phyloP scores from a whole-genome alignment of 768 basidiomycete genomes.

The Cyclocybe aegerita region DNA sequence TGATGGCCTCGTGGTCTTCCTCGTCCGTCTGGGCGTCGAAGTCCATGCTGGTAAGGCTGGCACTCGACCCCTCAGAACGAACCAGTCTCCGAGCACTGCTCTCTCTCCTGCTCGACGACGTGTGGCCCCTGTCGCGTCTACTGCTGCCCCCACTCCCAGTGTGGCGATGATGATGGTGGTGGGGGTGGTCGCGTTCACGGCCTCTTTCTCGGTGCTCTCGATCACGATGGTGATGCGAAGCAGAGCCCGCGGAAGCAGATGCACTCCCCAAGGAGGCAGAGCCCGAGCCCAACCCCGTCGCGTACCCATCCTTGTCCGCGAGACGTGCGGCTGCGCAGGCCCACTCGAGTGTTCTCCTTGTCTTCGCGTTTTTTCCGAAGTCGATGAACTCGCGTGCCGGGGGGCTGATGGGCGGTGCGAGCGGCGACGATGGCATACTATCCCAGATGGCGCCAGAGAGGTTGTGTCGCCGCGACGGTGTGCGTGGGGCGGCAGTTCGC shows the following conservation, averaged over 20 bases:
- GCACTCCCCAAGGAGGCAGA: conserved; percentile 12
- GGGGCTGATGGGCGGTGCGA: conserved; percentile 53
- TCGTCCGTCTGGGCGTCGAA: conserved; percentile 48
- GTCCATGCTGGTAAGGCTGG: conserved; percentile 4
- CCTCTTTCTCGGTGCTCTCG: not conserved
- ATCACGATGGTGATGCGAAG: not conserved
- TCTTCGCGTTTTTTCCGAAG: conserved; percentile 44
- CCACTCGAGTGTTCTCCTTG: conserved; percentile 66
- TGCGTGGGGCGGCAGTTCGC: conserved; percentile 36
- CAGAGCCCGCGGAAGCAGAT: conserved; percentile 1
- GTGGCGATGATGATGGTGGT: no score
- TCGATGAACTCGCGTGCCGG: conserved; percentile 46
- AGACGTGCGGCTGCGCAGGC: conserved; percentile 65
- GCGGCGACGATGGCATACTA: conserved; percentile 64
- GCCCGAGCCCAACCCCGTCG: conserved; percentile 14
- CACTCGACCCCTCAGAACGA: conserved; percentile 7
- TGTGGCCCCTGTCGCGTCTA: not conserved
- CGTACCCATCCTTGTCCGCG: conserved; percentile 39
- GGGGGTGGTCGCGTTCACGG: no score
- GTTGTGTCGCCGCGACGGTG: conserved; percentile 36
- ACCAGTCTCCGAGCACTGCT: not conserved
- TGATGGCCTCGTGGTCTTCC: conserved; percentile 64
- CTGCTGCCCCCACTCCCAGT: no score
- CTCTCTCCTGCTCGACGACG: no score
- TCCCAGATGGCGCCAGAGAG: conserved; percentile 45